Evolutionary conservation across 768 basidiomycete species (phyloP).

Genomic region (Myochromella boudieri): DNA sequence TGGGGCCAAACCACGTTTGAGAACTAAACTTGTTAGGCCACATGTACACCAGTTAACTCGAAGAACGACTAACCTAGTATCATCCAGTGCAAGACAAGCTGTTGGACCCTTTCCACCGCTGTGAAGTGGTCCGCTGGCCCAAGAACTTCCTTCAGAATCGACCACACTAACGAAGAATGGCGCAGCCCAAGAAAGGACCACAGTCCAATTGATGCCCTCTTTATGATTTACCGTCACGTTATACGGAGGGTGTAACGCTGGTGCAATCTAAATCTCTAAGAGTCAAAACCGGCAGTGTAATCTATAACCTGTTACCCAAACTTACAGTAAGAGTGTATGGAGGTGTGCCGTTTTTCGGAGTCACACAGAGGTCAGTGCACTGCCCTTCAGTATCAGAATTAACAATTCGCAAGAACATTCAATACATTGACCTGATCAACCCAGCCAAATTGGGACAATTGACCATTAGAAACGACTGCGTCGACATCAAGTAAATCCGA

Average conservation of each 20-base stretch:
- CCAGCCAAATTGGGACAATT: constrained; percentile 62
- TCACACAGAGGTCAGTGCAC: constrained; percentile 59
- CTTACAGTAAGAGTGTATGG: constrained; percentile 59
- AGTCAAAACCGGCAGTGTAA: constrained; percentile 1
- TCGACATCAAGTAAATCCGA: constrained; percentile 42
- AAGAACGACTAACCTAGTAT: constrained; percentile 19
- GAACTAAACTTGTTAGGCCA: constrained; percentile 1
- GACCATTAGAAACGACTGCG: constrained; percentile 43
- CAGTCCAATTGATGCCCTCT: constrained; percentile 57
- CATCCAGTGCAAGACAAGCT: constrained; percentile 38
- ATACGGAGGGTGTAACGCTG: constrained; percentile 58
- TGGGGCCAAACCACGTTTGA: constrained; percentile 11
- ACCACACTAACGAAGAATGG: constrained; percentile 58
- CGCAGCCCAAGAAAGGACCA: constrained; percentile 48
- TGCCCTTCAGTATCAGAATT: too few species aligned
- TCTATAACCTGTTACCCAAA: not conserved
- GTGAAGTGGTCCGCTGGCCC: constrained; percentile 61
- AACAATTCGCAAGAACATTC: too few species aligned
- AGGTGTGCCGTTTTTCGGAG: constrained; percentile 55
- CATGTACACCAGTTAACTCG: too few species aligned
- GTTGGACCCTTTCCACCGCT: constrained; percentile 43
- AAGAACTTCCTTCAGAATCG: constrained; percentile 48
- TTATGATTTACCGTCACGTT: constrained; percentile 49
- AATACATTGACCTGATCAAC: constrained; percentile 42
- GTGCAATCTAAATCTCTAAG: constrained; percentile 47